Evolutionary conservation across 2,329 filamentous ascomycete genomes (phyloP).

Genomic region (Fusarium palustre): DNA sequence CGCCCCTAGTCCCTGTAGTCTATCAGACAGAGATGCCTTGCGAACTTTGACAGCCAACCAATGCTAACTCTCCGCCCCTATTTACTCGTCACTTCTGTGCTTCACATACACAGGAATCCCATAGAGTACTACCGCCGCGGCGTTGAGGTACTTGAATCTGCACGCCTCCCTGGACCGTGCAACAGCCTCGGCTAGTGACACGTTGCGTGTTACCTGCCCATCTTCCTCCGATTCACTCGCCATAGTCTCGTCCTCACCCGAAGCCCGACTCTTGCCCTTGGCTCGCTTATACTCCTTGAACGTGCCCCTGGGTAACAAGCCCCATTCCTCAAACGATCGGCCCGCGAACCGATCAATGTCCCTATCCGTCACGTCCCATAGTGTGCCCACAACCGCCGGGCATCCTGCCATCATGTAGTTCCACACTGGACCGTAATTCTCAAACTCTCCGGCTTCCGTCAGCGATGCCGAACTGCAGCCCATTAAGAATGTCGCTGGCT

Average conservation of each 20-base stretch:
- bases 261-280: slow-evolving; percentile 45
- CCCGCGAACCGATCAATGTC: slow-evolving; percentile 95
- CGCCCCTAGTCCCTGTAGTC: slow-evolving; percentile 16
- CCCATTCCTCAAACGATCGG: slow-evolving; percentile 86
- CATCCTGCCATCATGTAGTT: slow-evolving; percentile 91
- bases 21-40: slow-evolving; percentile 14
- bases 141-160: slow-evolving; percentile 90
- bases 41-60: slow-evolving; percentile 13
- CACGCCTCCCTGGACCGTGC: slow-evolving; percentile 80
- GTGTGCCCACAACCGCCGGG: slow-evolving; percentile 87
- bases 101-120: slow-evolving; percentile 89
- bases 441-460: slow-evolving; percentile 83
- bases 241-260: slow-evolving; percentile 37
- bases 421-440: slow-evolving; percentile 89
- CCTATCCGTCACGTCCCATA: slow-evolving; percentile 98
- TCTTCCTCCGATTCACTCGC: slow-evolving; percentile 42
- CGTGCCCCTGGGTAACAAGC: slow-evolving; percentile 68
- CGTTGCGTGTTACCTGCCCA: slow-evolving; percentile 50
- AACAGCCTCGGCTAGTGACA: slow-evolving; percentile 84
- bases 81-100: slow-evolving; percentile 42
- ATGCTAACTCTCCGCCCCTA: slow-evolving; percentile 17
- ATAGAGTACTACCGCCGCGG: slow-evolving; percentile 93
- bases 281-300: slow-evolving; percentile 54
- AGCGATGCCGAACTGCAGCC: slow-evolving; percentile 90
- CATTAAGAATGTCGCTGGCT: slow-evolving; percentile 87